Percentiles rank a stretch among this genome's conserved stretches.
Evolutionary conservation across 1,284 basidiomycete genomes (phyloP).

Genomic region (Puccinia horiana): DNA sequence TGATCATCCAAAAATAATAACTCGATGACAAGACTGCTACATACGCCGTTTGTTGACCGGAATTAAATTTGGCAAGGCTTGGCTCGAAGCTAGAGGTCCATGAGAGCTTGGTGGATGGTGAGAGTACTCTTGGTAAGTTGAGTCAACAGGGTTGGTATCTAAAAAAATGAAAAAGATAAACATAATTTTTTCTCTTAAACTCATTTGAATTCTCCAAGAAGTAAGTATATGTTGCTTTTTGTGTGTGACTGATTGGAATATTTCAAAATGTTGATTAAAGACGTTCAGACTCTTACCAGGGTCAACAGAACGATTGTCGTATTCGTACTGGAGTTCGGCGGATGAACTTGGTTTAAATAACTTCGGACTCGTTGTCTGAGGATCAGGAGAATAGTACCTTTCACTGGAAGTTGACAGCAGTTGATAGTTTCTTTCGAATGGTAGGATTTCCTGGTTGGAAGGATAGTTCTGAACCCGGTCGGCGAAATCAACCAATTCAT

Average conservation of each 20-base stretch:
- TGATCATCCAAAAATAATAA: background rate
- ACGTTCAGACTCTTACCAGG: background rate
- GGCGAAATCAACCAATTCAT: background rate
- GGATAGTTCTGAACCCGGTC: background rate
- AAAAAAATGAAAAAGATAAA: background rate
- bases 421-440: background rate
- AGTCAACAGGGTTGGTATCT: background rate
- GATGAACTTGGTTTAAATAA: background rate
- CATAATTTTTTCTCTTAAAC: background rate
- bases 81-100: background rate
- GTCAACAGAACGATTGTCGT: background rate
- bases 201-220: background rate
- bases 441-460: background rate
- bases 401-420: background rate
- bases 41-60: background rate
- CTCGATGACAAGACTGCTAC: background rate
- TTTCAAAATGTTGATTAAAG: background rate
- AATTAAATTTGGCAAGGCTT: background rate
- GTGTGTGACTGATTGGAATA: background rate
- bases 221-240: background rate
- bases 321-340: background rate
- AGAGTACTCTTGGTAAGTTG: background rate
- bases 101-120: background rate
- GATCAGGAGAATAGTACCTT: background rate
- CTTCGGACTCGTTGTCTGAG: background rate